Base-by-base conservation (phyloP, 1,284 basidiomycete species). In the Laetiporus sulphureus region DNA sequence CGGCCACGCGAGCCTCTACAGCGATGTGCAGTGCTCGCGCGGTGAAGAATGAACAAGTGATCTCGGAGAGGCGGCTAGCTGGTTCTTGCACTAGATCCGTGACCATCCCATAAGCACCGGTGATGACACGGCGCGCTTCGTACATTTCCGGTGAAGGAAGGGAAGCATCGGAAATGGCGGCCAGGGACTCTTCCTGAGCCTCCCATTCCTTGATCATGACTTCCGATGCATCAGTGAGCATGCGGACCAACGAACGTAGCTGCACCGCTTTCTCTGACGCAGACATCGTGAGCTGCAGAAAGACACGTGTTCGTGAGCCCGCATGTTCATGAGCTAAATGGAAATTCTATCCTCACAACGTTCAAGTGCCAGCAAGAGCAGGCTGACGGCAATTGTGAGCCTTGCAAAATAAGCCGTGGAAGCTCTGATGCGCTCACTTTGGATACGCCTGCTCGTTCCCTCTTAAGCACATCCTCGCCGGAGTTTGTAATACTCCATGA, bases 11-110 rank as follows among this genome's bases (percentile, higher is more conserved):
- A 3, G 35, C 33, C 22, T 50, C 42, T 5, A 38, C 42, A 5
- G 41, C 40, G 30, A 50, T 45, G 21, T 48, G 47, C 38, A 50
- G 22, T 4, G 49, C 46, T 8, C 49, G 35, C 21, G 49, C 35
- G 32, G 47, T 41, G 45, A 42, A 44, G 36, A 30, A 38, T 24
- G 38, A 15, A 20, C 34, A 20, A 20, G 36, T 32, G 22, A 48
- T 23, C 39, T 50, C 50, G 34, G 47, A 37, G 11, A 48, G 23
- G n/a, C 50, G 45, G 29, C 11, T 32, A 20, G 34, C 43, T 2
- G 50, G 48, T 11, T 52, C 44, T 25, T 48, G 41, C 2, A 49
- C 48, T 15, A 50, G 39, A 16, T 48, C 48, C 11, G 32, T 18
- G 27, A 41, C 41, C 39, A 44, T 41, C 8, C 46, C 48, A 15